phyloP scores from a whole-genome alignment of 2,329 filamentous ascomycete genomes.

The Calycina herbarum region DNA sequence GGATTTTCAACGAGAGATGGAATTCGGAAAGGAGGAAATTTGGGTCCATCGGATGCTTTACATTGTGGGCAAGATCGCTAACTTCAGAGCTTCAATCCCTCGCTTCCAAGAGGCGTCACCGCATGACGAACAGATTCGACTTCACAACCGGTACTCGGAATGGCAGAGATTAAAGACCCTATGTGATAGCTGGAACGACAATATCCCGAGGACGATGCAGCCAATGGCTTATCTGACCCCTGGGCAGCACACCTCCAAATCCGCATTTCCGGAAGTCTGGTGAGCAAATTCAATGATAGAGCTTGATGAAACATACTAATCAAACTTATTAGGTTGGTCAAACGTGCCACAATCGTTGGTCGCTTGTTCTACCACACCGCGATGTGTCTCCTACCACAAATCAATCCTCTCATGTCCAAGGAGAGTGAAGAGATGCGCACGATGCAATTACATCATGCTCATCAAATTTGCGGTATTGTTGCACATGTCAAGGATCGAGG shows the following conservation, averaged over 20 bases:
- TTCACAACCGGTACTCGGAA: slow-evolving; percentile 67
- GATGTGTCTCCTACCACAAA: slow-evolving; percentile 76
- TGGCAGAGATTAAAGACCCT: slow-evolving; percentile 80
- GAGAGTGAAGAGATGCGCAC: slow-evolving; percentile 63
- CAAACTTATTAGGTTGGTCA: slow-evolving; percentile 68
- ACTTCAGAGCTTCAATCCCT: slow-evolving; percentile 74
- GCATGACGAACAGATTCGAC: slow-evolving; percentile 62
- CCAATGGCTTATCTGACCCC: slow-evolving; percentile 76
- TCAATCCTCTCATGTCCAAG: slow-evolving; percentile 67
- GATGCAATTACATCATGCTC: slow-evolving; percentile 72
- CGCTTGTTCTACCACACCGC: slow-evolving; percentile 88
- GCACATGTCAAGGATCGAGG: slow-evolving; percentile 81
- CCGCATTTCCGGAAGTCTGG: slow-evolving; percentile 85
- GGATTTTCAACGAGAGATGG: slow-evolving; percentile 60
- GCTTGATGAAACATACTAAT: slow-evolving; percentile 28
- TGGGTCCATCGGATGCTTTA: slow-evolving; percentile 92
- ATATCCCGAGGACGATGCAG: slow-evolving; percentile 82
- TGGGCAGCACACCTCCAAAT: slow-evolving; percentile 66
- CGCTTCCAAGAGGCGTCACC: slow-evolving; percentile 59
- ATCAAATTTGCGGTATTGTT: slow-evolving; percentile 85
- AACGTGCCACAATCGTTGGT: slow-evolving; percentile 77
- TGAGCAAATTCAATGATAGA: slow-evolving; percentile 42
- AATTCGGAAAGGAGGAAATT: slow-evolving; percentile 69
- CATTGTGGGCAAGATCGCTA: slow-evolving; percentile 81
- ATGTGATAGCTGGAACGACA: slow-evolving; percentile 79